A percentile compares a stretch with the other conserved stretches of the same genome.
These are phyloP conservation scores for Pseudonectria foliicola DNA, from an alignment of 2,329 filamentous ascomycete genomes.

Conservation along the genomic window DNA sequence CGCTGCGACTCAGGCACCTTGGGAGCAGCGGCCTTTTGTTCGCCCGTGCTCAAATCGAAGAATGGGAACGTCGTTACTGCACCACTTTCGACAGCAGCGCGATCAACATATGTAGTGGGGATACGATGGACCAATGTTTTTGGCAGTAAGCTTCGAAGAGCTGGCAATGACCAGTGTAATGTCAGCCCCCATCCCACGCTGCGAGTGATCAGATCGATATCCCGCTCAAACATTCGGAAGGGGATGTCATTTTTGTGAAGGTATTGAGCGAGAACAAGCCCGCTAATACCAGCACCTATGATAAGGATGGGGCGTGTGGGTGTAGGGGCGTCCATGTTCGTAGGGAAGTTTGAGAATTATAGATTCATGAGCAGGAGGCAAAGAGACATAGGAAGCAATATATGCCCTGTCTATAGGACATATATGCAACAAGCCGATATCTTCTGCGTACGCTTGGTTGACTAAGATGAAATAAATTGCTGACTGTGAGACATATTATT, in stretches of 20 bases:
- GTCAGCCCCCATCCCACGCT: conserved; percentile 56
- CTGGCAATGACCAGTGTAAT: conserved; percentile 53
- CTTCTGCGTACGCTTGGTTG: too few species aligned
- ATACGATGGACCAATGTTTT: conserved; percentile 36
- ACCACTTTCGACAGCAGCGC: conserved; percentile 40
- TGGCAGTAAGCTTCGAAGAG: conserved; percentile 44
- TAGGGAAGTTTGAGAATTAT: too few species aligned
- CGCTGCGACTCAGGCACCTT: conserved; percentile 36
- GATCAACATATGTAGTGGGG: conserved; percentile 46
- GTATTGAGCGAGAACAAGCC: conserved; percentile 30
- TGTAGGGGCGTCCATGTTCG: too few species aligned
- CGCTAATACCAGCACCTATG: conserved; percentile 31
- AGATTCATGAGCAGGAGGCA: too few species aligned
- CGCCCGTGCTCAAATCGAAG: conserved; percentile 46
- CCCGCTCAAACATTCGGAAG: conserved; percentile 48
- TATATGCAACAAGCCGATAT: too few species aligned
- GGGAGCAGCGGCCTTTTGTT: conserved; percentile 34
- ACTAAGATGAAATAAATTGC: too few species aligned
- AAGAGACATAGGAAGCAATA: too few species aligned
- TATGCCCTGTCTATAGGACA: too few species aligned
- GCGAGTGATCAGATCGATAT: conserved; percentile 37
- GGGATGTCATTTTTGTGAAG: conserved; percentile 27
- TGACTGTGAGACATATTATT: too few species aligned
- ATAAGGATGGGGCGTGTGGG: conserved; percentile 31
- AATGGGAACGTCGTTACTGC: conserved; percentile 45